phyloP scores from a whole-genome alignment of 2,329 filamentous ascomycete species.

The Claviceps sp. region DNA sequence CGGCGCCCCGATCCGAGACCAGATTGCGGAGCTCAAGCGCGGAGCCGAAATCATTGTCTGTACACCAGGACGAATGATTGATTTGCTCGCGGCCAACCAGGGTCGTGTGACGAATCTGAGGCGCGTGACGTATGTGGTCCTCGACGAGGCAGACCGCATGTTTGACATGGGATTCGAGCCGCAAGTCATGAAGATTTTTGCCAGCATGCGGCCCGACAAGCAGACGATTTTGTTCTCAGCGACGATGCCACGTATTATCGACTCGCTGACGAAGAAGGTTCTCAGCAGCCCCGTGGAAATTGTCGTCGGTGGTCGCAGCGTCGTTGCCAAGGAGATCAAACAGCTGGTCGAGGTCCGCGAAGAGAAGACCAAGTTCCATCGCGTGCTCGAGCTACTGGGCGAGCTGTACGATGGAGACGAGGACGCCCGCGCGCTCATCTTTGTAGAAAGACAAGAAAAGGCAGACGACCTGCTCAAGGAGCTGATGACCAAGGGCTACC shows the following conservation, averaged over 20 bases:
- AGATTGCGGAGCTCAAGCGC: slow-evolving; percentile 91
- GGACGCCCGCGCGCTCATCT: slow-evolving; percentile 79
- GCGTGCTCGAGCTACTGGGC: slow-evolving; percentile 74
- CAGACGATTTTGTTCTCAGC: slow-evolving; percentile 95
- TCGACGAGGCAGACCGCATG: slow-evolving; percentile 97
- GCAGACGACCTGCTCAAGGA: slow-evolving; percentile 69
- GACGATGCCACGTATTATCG: slow-evolving; percentile 89
- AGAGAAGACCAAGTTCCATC: slow-evolving; percentile 70
- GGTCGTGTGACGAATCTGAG: slow-evolving; percentile 87
- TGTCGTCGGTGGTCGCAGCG: slow-evolving; percentile 76
- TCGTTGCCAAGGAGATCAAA: slow-evolving; percentile 81
- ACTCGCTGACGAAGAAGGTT: slow-evolving; percentile 78
- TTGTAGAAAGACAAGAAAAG: slow-evolving; percentile 85
- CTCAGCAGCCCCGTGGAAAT: slow-evolving; percentile 80
- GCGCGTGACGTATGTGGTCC: slow-evolving; percentile 82
- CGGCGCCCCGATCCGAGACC: slow-evolving; percentile 89
- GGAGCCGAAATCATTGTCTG: slow-evolving; percentile 92
- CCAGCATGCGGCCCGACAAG: slow-evolving; percentile 79
- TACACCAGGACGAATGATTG: slow-evolving; percentile 90
- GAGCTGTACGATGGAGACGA: slow-evolving; percentile 78
- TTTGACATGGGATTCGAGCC: slow-evolving; percentile 99
- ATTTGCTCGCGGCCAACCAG: slow-evolving; percentile 82
- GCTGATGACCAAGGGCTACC: slow-evolving; percentile 71
- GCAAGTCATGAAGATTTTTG: slow-evolving; percentile 92
- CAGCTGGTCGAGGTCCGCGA: slow-evolving; percentile 82